These are phyloP conservation scores for Jatropha curcas DNA, from an alignment of 345 rosid species.

Conservation along the genomic window DNA sequence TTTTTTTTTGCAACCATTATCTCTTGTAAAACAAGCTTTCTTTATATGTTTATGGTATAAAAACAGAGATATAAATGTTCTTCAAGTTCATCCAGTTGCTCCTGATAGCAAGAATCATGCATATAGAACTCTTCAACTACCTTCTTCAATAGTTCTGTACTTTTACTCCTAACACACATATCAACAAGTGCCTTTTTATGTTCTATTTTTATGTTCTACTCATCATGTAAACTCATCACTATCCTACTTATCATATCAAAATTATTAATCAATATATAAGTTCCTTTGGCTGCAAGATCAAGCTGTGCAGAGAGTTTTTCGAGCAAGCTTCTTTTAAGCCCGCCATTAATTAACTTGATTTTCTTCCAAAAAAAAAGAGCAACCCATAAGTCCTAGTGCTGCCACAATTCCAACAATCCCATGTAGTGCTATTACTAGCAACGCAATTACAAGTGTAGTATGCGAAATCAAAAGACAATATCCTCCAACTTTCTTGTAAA, in stretches of 20 bases:
- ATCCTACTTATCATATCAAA: slow-evolving; percentile 66
- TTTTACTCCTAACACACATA: slow-evolving; percentile 52
- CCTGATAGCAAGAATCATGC: slow-evolving; percentile 51
- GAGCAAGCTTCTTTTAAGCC: slow-evolving; percentile 30
- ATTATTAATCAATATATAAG: slow-evolving; percentile 70
- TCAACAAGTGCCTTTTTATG: slow-evolving; percentile 55
- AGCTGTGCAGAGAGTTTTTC: slow-evolving; percentile 54
- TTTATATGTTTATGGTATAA: slow-evolving; percentile 72
- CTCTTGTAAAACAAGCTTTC: slow-evolving; percentile 58
- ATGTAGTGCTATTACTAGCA: slow-evolving; percentile 60
- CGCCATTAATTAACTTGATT: slow-evolving; percentile 9
- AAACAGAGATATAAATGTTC: slow-evolving; percentile 65
- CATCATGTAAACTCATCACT: slow-evolving; percentile 57
- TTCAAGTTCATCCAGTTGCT: slow-evolving; percentile 79
- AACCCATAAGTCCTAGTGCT: slow-evolving; percentile 54
- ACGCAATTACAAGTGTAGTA: slow-evolving; percentile 36
- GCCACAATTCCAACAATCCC: slow-evolving; percentile 57
- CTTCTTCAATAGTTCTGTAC: slow-evolving; percentile 53
- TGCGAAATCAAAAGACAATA: slow-evolving; percentile 46
- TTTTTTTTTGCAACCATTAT: slow-evolving; percentile 33
- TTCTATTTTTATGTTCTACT: too few relatives aligned
- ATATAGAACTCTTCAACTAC: slow-evolving; percentile 52
- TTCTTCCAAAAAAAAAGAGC: slow-evolving; percentile 47
- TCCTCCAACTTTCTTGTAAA: slow-evolving; percentile 49
- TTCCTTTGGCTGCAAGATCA: slow-evolving; percentile 77